A percentile compares a stretch with the other conserved stretches of the same genome.
Evolutionary conservation across 345 rosid species (phyloP).

Genomic region (Hibiscus trionum): DNA sequence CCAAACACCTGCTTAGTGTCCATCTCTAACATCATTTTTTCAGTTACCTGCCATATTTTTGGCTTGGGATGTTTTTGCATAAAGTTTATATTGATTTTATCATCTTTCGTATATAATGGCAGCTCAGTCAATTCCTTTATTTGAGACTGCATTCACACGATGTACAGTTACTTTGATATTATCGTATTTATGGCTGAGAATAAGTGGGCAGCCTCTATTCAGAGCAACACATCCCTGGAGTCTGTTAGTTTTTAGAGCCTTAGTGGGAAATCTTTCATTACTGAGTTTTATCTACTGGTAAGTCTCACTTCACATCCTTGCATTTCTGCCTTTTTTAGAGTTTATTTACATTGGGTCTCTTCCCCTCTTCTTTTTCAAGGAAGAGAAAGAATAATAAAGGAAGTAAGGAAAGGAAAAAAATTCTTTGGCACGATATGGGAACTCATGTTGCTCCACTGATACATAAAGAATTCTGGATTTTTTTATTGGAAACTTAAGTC

Average conservation of each 20-base stretch:
- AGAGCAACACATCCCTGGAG: constrained; percentile 58
- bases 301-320: constrained; percentile 14
- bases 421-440: background rate
- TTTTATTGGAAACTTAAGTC: background rate
- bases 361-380: too few species aligned
- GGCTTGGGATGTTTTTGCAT: background rate
- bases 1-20: background rate
- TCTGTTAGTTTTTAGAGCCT: constrained; percentile 60
- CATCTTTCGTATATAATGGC: constrained; percentile 25
- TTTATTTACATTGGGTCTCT: too few species aligned
- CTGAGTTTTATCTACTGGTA: constrained; percentile 68
- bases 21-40: background rate
- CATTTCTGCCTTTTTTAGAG: background rate
- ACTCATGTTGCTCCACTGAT: background rate
- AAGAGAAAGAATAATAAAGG: too few species aligned
- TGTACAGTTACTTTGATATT: constrained; percentile 50
- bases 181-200: constrained; percentile 72
- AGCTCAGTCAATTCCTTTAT: constrained; percentile 79
- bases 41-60: background rate
- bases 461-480: background rate
- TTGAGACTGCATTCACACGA: constrained; percentile 66
- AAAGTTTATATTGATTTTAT: background rate
- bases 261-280: constrained; percentile 67
- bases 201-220: constrained; percentile 57
- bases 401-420: too few species aligned